These are phyloP conservation scores for Galerina sulciceps DNA, from an alignment of 768 basidiomycete genomes.

Conservation along the genomic window DNA sequence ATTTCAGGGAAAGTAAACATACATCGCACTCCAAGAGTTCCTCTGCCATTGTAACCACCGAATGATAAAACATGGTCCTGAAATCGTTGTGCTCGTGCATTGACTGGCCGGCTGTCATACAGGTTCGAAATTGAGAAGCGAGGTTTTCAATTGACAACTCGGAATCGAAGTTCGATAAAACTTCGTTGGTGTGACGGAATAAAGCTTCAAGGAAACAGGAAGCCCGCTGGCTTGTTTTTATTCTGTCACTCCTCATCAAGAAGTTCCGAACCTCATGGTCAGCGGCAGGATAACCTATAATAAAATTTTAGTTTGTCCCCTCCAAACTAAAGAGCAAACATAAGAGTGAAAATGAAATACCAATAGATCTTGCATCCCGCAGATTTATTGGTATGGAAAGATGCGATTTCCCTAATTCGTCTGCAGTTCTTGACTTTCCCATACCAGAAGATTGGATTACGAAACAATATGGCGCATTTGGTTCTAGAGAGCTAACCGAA, in stretches of 20 bases:
- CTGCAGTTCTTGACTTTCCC: slow-evolving; percentile 19
- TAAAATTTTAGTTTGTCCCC: not conserved
- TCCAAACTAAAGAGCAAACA: not conserved
- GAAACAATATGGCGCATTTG: slow-evolving; percentile 7
- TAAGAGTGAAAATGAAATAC: not conserved
- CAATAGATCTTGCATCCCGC: not conserved
- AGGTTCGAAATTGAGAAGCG: not conserved
- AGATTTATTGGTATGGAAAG: slow-evolving; percentile 22
- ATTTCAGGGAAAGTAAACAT: too few relatives aligned
- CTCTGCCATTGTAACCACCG: too few relatives aligned
- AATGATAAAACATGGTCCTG: too few relatives aligned
- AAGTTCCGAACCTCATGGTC: not conserved
- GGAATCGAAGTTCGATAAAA: not conserved
- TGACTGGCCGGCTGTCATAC: too few relatives aligned
- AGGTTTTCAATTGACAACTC: not conserved
- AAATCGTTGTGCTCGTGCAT: too few relatives aligned
- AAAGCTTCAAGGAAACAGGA: not conserved
- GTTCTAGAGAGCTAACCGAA: too few relatives aligned
- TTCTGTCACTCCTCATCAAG: not conserved
- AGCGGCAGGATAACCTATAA: not conserved
- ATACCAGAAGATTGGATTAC: slow-evolving; percentile 22
- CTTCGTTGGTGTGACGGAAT: not conserved
- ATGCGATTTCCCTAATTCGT: slow-evolving; percentile 14
- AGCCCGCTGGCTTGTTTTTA: not conserved
- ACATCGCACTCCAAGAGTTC: too few relatives aligned